Evolutionary conservation across 257 asterid genomes (phyloP), one percentile per base, ranked within the genome.

Genomic region (Sherardia arvensis): DNA sequence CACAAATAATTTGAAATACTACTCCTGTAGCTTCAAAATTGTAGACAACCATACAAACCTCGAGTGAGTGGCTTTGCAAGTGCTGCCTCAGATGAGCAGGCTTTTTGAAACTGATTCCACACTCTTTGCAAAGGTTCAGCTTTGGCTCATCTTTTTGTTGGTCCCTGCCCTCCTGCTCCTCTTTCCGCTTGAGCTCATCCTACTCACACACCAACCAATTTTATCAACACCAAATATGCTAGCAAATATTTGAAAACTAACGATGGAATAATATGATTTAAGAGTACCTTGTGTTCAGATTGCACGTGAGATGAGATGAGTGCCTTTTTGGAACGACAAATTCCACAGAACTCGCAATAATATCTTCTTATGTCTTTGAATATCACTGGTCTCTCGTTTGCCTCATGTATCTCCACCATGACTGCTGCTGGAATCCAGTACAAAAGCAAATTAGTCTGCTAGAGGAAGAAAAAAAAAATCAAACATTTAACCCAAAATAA

Each of bases 81-180:
- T 87, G 99, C 81, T 87, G 97, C 83, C 75, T 87, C 81, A 93
- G 73, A 82, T 90, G 71, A 59, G 97, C 97, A 61, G 90, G 95
- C 78, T 90, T 89, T 69, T 38, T 73, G 63, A 93, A 93, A 73
- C 84, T 72, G 9, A 62, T 79, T 11, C 95, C 94, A 33, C 99
- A 90, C 63, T 84, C 84, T 55, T 77, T 85, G 68, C 99, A 93
- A 1, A 48, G 33, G 56, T 87, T 87, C 68, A 48, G 21, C 64
- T 71, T 84, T 69, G 71, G 61, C 11, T 25, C 74, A 4, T 38
- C 78, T 8, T 29, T 68, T 33, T 6, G 54, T 65, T 74, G 76
- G 33, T 66, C 72, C 18, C 69, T 69, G 62, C 76, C 53, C 74
- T 81, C 82, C 26, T 77, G 87, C 74, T 81, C 82, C 28, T 77